Evolutionary conservation across 257 asterid species (phyloP).

Genomic region (Solanum dulcamara): DNA sequence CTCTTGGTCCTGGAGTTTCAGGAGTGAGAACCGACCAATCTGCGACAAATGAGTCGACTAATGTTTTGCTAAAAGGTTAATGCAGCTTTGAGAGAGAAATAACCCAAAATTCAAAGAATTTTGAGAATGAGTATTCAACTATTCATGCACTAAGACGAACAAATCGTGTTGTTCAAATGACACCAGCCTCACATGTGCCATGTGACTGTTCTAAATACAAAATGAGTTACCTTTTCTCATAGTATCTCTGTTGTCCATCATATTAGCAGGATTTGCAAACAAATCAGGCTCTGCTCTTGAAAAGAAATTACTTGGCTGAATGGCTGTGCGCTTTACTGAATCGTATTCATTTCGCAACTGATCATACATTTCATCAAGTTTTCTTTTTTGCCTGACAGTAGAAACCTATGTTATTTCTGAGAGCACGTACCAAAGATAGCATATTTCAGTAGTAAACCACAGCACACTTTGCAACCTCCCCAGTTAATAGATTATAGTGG

Average conservation of each 20-base stretch:
- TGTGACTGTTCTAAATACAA: constrained; percentile 5
- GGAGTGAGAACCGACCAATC: constrained; percentile 88
- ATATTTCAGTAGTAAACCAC: neutral
- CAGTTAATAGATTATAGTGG: neutral
- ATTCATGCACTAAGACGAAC: neutral
- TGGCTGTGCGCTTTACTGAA: constrained; percentile 65
- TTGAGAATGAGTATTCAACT: neutral
- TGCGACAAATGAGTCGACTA: constrained; percentile 58
- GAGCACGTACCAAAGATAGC: neutral
- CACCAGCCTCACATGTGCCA: neutral
- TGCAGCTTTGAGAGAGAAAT: neutral
- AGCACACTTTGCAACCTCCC: neutral
- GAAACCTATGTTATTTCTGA: constrained; percentile 2
- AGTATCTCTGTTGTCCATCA: constrained; percentile 60
- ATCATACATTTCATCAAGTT: constrained; percentile 98
- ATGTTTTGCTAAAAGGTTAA: constrained; percentile 24
- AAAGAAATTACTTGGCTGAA: constrained; percentile 66
- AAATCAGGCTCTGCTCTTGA: constrained; percentile 62
- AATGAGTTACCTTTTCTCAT: constrained; percentile 54
- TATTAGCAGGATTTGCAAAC: constrained; percentile 48
- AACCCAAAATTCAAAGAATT: neutral
- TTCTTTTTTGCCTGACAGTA: constrained; percentile 79
- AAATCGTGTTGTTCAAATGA: neutral
- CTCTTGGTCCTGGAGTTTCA: constrained; percentile 98
- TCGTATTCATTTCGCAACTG: constrained; percentile 74